Base-by-base conservation (phyloP, 2,329 filamentous ascomycete genomes). In the Lasiodiplodia gonubiensis region DNA sequence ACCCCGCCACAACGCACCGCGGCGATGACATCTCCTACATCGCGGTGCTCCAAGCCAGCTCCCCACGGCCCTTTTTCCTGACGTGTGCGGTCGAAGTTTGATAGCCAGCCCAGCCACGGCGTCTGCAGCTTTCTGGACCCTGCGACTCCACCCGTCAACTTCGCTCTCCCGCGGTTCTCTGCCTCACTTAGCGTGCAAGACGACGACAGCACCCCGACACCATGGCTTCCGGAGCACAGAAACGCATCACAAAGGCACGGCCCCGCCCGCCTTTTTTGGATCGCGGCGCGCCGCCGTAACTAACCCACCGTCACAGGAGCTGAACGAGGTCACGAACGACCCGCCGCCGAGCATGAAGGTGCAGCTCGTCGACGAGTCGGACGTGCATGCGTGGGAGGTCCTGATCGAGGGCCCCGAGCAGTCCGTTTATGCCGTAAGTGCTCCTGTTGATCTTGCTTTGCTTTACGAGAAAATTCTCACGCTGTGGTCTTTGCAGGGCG, bases 301-400 rank as follows among this genome's bases (percentile, higher is more conserved):
- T 67, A 46, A 67, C 55, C 11, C 25, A 18, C 14, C 48, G 21
- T 23, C n/a, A 6, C 71, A 90, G 89, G 89, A 90, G 78, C 81
- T 89, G 65, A 78, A 75, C n/a, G 88, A 90, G 71, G 80, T 89
- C 71, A 83, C 81, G 27, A 78, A 78, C 54, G 82, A 81, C 46
- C 87, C 88, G 39, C 86, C 86, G 2, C 74, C 80, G 27, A 88
- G 88, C 61, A 86, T 88, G 72, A 82, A 75, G 18, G 84, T 90
- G 70, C 80, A 79, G 67, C 82, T 89, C 11, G 80, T 84, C 57
- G 85, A 89, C 70, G 89, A 92, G 73, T 80, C 85, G 69, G 86
- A 92, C 78, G 81, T 92, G 70, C 87, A 89, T 75, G 83, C 86
- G 72, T 92, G 90, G 90, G 86, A 89, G 69, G 84, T 91, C 69